Base-by-base conservation (phyloP, 2,329 filamentous ascomycete species). In the Aspergillus oerlinghausenensis region DNA sequence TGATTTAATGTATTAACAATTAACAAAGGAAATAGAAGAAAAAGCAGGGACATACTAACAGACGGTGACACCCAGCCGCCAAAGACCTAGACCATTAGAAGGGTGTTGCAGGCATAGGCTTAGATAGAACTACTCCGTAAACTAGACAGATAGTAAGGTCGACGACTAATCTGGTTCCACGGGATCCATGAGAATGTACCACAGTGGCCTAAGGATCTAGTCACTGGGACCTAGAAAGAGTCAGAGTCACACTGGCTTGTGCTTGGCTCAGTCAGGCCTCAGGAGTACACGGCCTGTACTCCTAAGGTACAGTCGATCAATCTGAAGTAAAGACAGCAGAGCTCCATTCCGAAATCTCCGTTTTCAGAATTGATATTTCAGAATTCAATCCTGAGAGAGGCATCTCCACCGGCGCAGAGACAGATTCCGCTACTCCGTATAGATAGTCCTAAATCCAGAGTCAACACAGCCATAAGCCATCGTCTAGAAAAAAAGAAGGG, bases 101-200 rank as follows among this genome's bases (percentile, higher is more conserved):
- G 43, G 25, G 57, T 45, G 49, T 47, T 55, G 28, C 50, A 59
- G 52, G 54, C 63, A 54, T 56, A 49, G 50, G 38, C 50, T 54
- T 25, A 26, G 50, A 50, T 35, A 35, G 19, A 54, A 40, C 25
- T 32, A 21, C 23, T 32, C 47, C 40, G 6, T 51, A 51, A 55
- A 53, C 56, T 55, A 54, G 55, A 56, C 56, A 17, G 56, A 55
- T 47, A 54, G 23, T 35, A 17, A 35, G 32, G 55, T 56, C 52
- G 40, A 55, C 54, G 52, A 60, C 54, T 54, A 51, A 55, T 54
- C 50, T 49, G 60, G 65, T 65, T 63, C 62, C 64, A 65, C 63
- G 55, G 60, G 56, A 47, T 60, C 61, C 61, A 62, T 56, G 60
- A 59, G 55, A 38, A 56, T 51, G 65, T 66, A 60, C 62, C 62